Evolutionary conservation across 2,329 filamentous ascomycete genomes (phyloP), one percentile per base, ranked within the genome.

Genomic region (Cercospora berteroae): DNA sequence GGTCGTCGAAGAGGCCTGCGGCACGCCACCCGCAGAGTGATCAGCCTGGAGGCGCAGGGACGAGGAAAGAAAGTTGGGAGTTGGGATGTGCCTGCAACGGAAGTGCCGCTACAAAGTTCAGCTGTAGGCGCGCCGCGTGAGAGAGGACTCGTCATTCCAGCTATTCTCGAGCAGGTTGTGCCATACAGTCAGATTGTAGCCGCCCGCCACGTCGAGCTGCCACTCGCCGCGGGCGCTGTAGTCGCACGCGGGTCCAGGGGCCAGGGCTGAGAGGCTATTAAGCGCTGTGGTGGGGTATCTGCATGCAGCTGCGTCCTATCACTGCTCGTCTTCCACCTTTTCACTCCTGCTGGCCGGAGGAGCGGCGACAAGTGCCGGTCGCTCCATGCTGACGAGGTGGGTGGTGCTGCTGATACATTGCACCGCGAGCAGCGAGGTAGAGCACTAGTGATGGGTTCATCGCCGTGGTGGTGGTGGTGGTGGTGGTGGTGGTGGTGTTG

Each of bases 21-120:
- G 56, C 64, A 61, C 62, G 56, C 64, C 67, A 60, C 63, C 63
- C 44, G 36, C 31, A 55, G 48, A 64, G 52, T 52, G 44, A 56
- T 33, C 56, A 52, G 56, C 27, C 13, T 59, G 39, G 50, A 50
- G 48, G 39, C 36, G 52, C 31, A 42, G 48, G 52, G 10, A 23
- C 55, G 23, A 25, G n/a, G 50, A n/a, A 23, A 58, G 31, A 23
- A 23, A 57, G 50, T n/a, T 20, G 18, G 33, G 23, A 55, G 31
- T 20, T 36, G 48, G 27, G 27, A 63, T 36, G 60, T 52, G 29
- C 44, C 48, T 23, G 44, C 60, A 48, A 23, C 39, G 25, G 25
- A 63, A 16, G 29, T 36, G 48, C 60, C 48, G 60, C 31, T 31
- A 20, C 20, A 25, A 42, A 48, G 39, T 18, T 27, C 8, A 52